Percentiles rank a stretch among this genome's conserved stretches.
These are phyloP conservation scores for Pecoramyces ruminantium DNA, from an alignment of 192 early-diverging fungal genomes.

Conservation along the genomic window DNA sequence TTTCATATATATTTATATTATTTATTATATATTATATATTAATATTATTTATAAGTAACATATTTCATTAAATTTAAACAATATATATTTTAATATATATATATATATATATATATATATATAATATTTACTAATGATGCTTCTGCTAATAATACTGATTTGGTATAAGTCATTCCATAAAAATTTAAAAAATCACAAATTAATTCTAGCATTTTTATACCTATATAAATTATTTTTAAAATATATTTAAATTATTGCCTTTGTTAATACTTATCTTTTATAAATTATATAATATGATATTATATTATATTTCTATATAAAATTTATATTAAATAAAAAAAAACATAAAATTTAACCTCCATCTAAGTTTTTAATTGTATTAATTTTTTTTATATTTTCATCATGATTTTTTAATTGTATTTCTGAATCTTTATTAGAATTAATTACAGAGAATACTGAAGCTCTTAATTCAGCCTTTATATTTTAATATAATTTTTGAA, in stretches of 20 bases:
- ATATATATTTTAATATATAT: too few relatives aligned
- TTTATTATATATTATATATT: too few relatives aligned
- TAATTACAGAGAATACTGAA: not conserved
- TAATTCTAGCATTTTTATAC: not conserved
- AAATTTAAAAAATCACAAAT: not conserved
- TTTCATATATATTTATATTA: not conserved
- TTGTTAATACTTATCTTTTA: too few relatives aligned
- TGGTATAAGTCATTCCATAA: not conserved
- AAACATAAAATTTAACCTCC: not conserved
- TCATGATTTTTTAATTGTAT: not conserved
- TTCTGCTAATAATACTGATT: not conserved
- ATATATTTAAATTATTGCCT: too few relatives aligned
- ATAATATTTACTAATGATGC: not conserved
- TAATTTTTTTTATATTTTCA: not conserved
- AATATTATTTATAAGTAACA: too few relatives aligned
- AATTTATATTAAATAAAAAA: too few relatives aligned
- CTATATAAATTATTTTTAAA: too few relatives aligned
- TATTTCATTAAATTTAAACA: too few relatives aligned
- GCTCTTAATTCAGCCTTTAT: not conserved
- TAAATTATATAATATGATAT: too few relatives aligned
- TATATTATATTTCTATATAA: too few relatives aligned
- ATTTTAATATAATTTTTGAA: too few relatives aligned
- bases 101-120: not conserved
- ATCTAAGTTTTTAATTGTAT: not conserved
- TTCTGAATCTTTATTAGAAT: not conserved